These are phyloP conservation scores for Achaetomium macrosporum DNA, from an alignment of 2,329 filamentous ascomycete genomes.

Conservation along the genomic window DNA sequence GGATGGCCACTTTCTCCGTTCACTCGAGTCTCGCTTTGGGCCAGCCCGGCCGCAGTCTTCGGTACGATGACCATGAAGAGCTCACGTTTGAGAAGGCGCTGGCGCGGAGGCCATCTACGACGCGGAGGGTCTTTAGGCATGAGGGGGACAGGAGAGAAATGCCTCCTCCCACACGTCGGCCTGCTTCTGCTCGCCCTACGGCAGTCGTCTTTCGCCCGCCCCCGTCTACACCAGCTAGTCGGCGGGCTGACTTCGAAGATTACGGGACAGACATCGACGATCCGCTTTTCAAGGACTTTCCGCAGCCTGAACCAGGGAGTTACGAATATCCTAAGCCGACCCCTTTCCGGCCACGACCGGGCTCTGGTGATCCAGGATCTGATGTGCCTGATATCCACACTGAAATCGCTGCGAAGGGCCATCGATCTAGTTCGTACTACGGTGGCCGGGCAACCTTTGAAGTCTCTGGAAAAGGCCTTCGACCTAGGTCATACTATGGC, in stretches of 20 bases:
- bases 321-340: slow-evolving; percentile 31
- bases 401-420: slow-evolving; percentile 33
- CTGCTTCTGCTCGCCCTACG: slow-evolving; percentile 27
- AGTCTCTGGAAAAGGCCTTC: too few relatives aligned
- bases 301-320: slow-evolving; percentile 26
- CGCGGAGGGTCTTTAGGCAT: slow-evolving; percentile 33
- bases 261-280: slow-evolving; percentile 30
- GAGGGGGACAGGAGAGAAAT: slow-evolving; percentile 43
- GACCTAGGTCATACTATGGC: too few relatives aligned
- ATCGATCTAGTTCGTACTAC: slow-evolving; percentile 37
- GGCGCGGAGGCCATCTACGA: slow-evolving; percentile 38
- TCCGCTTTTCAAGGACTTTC: slow-evolving; percentile 36
- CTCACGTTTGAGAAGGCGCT: slow-evolving; percentile 26
- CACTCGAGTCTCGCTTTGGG: slow-evolving; percentile 24
- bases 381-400: slow-evolving; percentile 36
- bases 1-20: slow-evolving; percentile 22
- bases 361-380: slow-evolving; percentile 35
- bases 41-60: slow-evolving; percentile 33
- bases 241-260: slow-evolving; percentile 32
- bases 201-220: slow-evolving; percentile 28
- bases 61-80: slow-evolving; percentile 38
- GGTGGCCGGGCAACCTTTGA: slow-evolving; percentile 29
- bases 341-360: slow-evolving; percentile 31
- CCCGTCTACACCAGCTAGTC: slow-evolving; percentile 25
- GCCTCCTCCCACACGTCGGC: slow-evolving; percentile 40